A percentile compares a stretch with the other conserved stretches of the same genome.
Evolutionary conservation across 1,139 yeast species (phyloP).

Genomic region (Geotrichum reessii): DNA sequence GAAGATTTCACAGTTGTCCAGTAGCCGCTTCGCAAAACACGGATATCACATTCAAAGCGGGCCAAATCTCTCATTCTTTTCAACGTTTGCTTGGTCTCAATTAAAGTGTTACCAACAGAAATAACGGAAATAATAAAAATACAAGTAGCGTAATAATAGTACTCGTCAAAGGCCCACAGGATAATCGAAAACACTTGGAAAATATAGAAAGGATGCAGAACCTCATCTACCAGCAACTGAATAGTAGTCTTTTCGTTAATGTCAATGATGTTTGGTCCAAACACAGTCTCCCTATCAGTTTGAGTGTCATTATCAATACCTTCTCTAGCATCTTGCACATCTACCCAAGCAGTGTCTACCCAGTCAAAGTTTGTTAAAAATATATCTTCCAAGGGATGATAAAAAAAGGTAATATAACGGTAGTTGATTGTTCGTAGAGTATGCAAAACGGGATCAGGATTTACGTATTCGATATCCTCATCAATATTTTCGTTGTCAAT

Average conservation of each 20-base stretch:
- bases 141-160: conserved; percentile 89
- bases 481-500: conserved; percentile 23
- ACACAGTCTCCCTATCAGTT: conserved; percentile 64
- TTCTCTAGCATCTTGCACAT: conserved; percentile 49
- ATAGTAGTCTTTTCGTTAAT: conserved; percentile 65
- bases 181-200: conserved; percentile 89
- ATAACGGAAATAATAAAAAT: conserved; percentile 78
- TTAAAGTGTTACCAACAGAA: conserved; percentile 70
- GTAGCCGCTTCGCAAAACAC: conserved; percentile 88
- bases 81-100: conserved; percentile 78
- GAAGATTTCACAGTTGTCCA: conserved; percentile 79
- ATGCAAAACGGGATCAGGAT: conserved; percentile 63
- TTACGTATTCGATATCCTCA: conserved; percentile 30
- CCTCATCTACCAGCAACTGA: conserved; percentile 74
- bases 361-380: conserved; percentile 81
- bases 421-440: conserved; percentile 65
- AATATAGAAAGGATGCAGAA: conserved; percentile 87
- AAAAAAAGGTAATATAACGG: conserved; percentile 75
- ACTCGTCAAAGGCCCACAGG: conserved; percentile 87
- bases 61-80: conserved; percentile 69
- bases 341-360: conserved; percentile 73
- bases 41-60: conserved; percentile 65
- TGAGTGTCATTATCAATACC: conserved; percentile 69
- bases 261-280: conserved; percentile 71
- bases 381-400: conserved; percentile 80